Evolutionary conservation across 352 stramenopile species (phyloP), one percentile per base, ranked within the genome.

Genomic region (Thalassiosira oceanica): DNA sequence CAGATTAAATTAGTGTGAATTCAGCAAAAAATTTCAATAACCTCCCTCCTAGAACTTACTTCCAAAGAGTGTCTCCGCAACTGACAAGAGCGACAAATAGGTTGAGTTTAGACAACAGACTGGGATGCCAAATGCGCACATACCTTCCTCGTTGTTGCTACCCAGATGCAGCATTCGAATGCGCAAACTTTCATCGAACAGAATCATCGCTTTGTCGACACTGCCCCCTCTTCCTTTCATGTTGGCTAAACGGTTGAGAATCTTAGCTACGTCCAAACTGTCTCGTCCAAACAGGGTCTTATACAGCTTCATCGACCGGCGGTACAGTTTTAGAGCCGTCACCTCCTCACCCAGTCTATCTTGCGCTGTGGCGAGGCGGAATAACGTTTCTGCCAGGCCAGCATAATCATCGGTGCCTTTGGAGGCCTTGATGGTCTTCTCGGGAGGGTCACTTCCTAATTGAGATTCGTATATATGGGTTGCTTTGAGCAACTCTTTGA

Each of bases 111-210:
- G n/a, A n/a, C n/a, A n/a, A n/a, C n/a, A n/a, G n/a, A n/a, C n/a
- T 43, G 3, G 15, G 48, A 35, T 29, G 44, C 26, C 15, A 18
- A 6, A 24, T 28, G 13, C n/a, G n/a, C n/a, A n/a, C n/a, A n/a
- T n/a, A n/a, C n/a, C n/a, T 37, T 63, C 57, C 66, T 80, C 60
- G 27, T 86, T 64, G 57, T 77, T 70, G 16, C 83, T 77, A 23
- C 70, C 78, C 36, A 86, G 74, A 57, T 83, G 64, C 10, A 79
- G 43, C 60, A 79, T 81, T n/a, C 75, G 61, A 55, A 81, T 81
- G 46, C 75, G 70, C 46, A 84, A 73, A 67, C 64, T 81, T 49
- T 84, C 75, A 62, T 84, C 75, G 52, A 81, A 84, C 18, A 80
- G 46, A 42, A 81, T 56, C 70, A 84, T 81, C 6, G 75, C 75